These are phyloP conservation scores for Penicillium corylophilum DNA, from an alignment of 2,329 filamentous ascomycete species.

Conservation along the genomic window DNA sequence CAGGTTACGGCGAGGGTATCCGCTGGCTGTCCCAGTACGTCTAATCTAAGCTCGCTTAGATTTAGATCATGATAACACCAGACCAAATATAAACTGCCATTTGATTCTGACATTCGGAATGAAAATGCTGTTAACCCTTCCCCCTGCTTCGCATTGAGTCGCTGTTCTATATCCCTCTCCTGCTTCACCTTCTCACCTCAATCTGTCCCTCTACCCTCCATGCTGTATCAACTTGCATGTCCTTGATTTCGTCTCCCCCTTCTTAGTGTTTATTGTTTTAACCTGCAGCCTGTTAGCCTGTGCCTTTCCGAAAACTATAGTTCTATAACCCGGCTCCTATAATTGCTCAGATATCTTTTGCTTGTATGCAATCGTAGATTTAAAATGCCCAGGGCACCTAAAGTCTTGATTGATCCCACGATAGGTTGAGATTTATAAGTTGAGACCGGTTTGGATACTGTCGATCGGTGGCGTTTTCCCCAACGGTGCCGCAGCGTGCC, in stretches of 20 bases:
- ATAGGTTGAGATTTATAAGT: neutral
- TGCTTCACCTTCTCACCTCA: neutral
- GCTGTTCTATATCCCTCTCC: neutral
- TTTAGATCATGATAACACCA: neutral
- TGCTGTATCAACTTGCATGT: constrained; percentile 6
- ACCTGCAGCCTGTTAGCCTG: constrained; percentile 16
- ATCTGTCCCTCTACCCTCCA: neutral
- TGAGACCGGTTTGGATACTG: neutral
- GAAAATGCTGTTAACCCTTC: neutral
- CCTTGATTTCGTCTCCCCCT: constrained; percentile 1
- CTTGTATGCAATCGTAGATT: no score
- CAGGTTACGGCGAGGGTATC: constrained; percentile 83
- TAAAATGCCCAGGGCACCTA: no score
- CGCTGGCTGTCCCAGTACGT: constrained; percentile 92
- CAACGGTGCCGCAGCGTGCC: neutral
- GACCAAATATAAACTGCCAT: neutral
- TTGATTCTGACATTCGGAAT: neutral
- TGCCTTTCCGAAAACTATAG: constrained; percentile 5
- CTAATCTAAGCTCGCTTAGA: constrained; percentile 47
- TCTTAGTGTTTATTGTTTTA: neutral
- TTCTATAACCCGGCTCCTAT: constrained; percentile 1
- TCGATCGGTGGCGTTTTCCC: neutral
- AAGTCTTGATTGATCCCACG: no score
- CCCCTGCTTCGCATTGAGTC: neutral
- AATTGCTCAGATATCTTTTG: constrained; percentile 1